These are phyloP conservation scores for Thelonectria olida DNA, from an alignment of 2,329 filamentous ascomycete species.

Conservation along the genomic window DNA sequence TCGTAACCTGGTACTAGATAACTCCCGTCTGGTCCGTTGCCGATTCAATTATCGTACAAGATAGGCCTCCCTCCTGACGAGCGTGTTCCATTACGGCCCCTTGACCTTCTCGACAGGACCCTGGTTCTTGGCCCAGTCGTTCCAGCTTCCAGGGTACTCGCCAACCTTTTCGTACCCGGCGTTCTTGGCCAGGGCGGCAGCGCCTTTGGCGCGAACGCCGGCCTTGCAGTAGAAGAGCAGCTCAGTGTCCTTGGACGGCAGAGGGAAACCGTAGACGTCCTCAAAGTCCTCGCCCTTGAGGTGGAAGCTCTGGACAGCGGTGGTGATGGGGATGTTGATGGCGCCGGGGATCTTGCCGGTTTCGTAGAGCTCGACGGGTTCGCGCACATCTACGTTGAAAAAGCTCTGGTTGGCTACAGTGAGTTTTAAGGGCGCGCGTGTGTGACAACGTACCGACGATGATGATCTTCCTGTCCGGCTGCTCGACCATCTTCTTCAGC, in stretches of 20 bases:
- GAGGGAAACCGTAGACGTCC: slow-evolving; percentile 80
- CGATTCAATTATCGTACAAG: too few species aligned
- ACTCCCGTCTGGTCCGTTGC: too few species aligned
- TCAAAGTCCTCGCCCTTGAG: slow-evolving; percentile 81
- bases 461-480: slow-evolving; percentile 44
- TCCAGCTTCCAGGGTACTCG: slow-evolving; percentile 80
- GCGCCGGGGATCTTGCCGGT: slow-evolving; percentile 82
- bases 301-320: slow-evolving; percentile 81
- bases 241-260: slow-evolving; percentile 64
- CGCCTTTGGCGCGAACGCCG: slow-evolving; percentile 82
- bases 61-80: not conserved
- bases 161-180: slow-evolving; percentile 78
- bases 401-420: not conserved
- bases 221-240: slow-evolving; percentile 94
- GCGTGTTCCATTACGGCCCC: too few species aligned
- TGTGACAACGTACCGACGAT: slow-evolving; percentile 56
- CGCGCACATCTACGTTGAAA: slow-evolving; percentile 70
- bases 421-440: not conserved
- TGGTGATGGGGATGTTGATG: slow-evolving; percentile 82
- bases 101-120: slow-evolving; percentile 62
- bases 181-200: slow-evolving; percentile 78
- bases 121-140: slow-evolving; percentile 82
- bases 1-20: not conserved
- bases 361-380: slow-evolving; percentile 71
- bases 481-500: slow-evolving; percentile 51